These are phyloP conservation scores for Colletotrichum lentis DNA, from an alignment of 2,329 filamentous ascomycete genomes.

Conservation along the genomic window DNA sequence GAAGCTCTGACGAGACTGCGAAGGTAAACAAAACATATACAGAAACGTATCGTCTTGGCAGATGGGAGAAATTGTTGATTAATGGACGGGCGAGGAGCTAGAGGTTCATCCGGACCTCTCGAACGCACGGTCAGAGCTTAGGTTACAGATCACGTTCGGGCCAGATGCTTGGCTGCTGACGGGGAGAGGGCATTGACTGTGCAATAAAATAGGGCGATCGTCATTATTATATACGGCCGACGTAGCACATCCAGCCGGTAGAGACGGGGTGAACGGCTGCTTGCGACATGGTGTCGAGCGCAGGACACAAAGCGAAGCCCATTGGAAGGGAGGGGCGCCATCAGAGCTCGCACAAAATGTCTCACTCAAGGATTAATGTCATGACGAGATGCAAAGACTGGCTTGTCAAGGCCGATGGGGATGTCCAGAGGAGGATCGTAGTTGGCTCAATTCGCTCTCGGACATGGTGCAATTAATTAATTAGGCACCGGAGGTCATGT, in stretches of 20 bases:
- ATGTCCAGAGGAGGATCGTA: conserved; percentile 32
- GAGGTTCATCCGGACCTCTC: conserved; percentile 28
- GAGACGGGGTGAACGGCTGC: conserved; percentile 2
- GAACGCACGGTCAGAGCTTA: conserved; percentile 21
- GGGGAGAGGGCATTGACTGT: neutral
- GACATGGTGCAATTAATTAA: conserved; percentile 14
- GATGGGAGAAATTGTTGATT: conserved; percentile 10
- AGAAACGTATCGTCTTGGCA: neutral
- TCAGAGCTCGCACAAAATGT: conserved; percentile 10
- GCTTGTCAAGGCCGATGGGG: conserved; percentile 31
- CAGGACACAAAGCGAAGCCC: conserved; percentile 11
- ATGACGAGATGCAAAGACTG: conserved; percentile 3
- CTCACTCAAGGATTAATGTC: conserved; percentile 15
- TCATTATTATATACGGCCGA: conserved; percentile 28
- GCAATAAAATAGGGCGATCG: neutral
- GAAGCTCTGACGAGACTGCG: neutral
- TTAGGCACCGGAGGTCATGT: conserved; percentile 29
- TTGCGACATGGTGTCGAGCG: neutral
- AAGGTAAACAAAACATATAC: conserved; percentile 11
- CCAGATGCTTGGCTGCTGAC: conserved; percentile 3
- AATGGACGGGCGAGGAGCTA: conserved; percentile 13
- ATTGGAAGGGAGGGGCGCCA: neutral
- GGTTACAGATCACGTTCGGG: conserved; percentile 26
- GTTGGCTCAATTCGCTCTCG: conserved; percentile 2
- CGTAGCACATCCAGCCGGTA: neutral